Conservation (phyloP, 2,329 filamentous ascomycete species). For the Talaromyces funiculosus region DNA sequence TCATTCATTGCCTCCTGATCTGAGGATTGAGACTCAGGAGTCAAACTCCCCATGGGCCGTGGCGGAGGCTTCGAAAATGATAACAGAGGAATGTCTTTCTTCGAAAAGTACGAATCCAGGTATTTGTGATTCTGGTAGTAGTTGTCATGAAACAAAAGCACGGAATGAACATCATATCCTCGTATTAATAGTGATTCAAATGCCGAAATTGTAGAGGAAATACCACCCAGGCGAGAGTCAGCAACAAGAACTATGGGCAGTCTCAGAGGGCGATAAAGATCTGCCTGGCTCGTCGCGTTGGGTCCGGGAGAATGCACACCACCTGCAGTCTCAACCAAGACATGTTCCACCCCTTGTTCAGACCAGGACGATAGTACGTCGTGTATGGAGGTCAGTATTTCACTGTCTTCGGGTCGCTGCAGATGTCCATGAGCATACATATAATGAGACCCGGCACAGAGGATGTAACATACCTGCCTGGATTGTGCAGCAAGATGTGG, state of each 20-base stretch:
- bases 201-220: constrained; percentile 72
- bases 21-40: constrained; percentile 31
- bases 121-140: constrained; percentile 65
- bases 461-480: constrained; percentile 29
- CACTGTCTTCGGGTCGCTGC: constrained; percentile 46
- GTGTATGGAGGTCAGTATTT: constrained; percentile 48
- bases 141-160: constrained; percentile 63
- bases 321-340: constrained; percentile 75
- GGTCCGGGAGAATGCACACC: constrained; percentile 75
- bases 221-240: constrained; percentile 70
- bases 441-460: constrained; percentile 3
- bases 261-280: constrained; percentile 69
- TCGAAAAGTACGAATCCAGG: constrained; percentile 60
- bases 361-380: constrained; percentile 36
- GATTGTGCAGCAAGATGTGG: constrained; percentile 66
- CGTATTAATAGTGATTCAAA: constrained; percentile 72
- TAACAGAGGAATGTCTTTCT: constrained; percentile 53
- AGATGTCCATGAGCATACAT: not conserved
- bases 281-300: constrained; percentile 69
- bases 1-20: constrained; percentile 55
- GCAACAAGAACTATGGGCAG: constrained; percentile 68
- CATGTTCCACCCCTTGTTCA: constrained; percentile 44
- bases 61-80: constrained; percentile 56
- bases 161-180: constrained; percentile 67
- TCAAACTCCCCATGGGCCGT: constrained; percentile 22